Percentiles rank a stretch among this genome's conserved stretches.
Conservation (phyloP, 345 rosid species). For the Erucastrum elatum region DNA sequence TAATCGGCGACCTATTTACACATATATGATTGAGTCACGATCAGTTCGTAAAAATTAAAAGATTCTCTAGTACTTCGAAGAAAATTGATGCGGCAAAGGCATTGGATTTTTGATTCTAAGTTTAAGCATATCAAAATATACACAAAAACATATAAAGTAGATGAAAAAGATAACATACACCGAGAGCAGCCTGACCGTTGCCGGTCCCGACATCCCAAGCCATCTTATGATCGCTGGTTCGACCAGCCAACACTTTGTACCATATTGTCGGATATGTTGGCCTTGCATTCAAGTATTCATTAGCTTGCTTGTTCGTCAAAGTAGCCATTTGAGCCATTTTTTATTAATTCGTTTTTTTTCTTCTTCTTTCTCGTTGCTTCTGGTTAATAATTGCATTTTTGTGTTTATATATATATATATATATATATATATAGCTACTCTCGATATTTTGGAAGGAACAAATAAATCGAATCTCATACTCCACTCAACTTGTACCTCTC, state of each 20-base stretch:
- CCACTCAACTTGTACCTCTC: neutral
- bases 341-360: neutral
- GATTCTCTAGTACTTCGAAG: too few species aligned
- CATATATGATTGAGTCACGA: too few species aligned
- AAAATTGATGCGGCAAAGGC: too few species aligned
- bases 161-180: conserved; percentile 22
- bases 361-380: neutral
- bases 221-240: conserved; percentile 22
- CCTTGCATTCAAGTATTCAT: conserved; percentile 34
- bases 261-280: conserved; percentile 34
- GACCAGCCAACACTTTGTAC: conserved; percentile 25
- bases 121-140: neutral
- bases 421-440: neutral
- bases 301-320: conserved; percentile 21
- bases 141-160: neutral
- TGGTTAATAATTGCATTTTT: neutral
- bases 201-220: conserved; percentile 43
- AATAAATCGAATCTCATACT: conserved; percentile 3
- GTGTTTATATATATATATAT: too few species aligned
- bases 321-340: conserved; percentile 32
- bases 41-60: too few species aligned
- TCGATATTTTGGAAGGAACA: neutral
- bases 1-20: too few species aligned
- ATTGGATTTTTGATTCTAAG: too few species aligned
- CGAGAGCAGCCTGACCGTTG: conserved; percentile 39